Conservation (phyloP, 257 asterid genomes). For the Knoxia roxburghii region DNA sequence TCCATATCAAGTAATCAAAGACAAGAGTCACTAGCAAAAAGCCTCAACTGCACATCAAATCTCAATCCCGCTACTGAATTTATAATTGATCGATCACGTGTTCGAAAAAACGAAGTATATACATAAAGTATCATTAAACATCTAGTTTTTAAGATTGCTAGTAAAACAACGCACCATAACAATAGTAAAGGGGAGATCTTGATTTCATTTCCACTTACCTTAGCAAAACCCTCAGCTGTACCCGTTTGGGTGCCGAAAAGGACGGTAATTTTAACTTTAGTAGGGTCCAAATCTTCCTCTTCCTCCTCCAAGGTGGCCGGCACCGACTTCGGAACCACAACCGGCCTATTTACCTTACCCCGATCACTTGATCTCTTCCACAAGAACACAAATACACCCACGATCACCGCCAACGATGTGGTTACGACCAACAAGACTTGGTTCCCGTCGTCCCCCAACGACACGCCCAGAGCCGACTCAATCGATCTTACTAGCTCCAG, state of each 20-base stretch:
- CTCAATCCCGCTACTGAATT: background rate
- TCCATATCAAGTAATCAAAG: background rate
- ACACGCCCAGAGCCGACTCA: slow-evolving; percentile 52
- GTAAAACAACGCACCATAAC: background rate
- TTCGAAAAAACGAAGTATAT: too few relatives aligned
- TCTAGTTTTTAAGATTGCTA: background rate
- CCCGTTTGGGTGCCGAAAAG: slow-evolving; percentile 85
- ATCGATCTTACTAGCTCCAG: slow-evolving; percentile 49
- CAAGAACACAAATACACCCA: slow-evolving; percentile 40
- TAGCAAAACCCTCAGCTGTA: slow-evolving; percentile 79
- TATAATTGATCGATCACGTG: too few relatives aligned
- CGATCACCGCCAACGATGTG: slow-evolving; percentile 58
- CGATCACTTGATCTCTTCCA: slow-evolving; percentile 66
- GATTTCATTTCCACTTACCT: slow-evolving; percentile 32
- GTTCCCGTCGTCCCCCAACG: slow-evolving; percentile 46
- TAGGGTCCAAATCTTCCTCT: slow-evolving; percentile 49
- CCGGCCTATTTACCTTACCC: slow-evolving; percentile 35
- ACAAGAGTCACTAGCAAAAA: background rate
- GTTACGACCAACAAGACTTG: slow-evolving; percentile 36
- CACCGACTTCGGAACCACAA: slow-evolving; percentile 37
- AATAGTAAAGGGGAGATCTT: slow-evolving; percentile 8
- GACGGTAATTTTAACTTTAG: slow-evolving; percentile 49
- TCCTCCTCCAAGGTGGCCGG: slow-evolving; percentile 33
- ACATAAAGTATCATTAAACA: background rate
- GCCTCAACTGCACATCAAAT: background rate